Conservation (phyloP, 2,329 filamentous ascomycete genomes). For the Fusarium goolgardi region DNA sequence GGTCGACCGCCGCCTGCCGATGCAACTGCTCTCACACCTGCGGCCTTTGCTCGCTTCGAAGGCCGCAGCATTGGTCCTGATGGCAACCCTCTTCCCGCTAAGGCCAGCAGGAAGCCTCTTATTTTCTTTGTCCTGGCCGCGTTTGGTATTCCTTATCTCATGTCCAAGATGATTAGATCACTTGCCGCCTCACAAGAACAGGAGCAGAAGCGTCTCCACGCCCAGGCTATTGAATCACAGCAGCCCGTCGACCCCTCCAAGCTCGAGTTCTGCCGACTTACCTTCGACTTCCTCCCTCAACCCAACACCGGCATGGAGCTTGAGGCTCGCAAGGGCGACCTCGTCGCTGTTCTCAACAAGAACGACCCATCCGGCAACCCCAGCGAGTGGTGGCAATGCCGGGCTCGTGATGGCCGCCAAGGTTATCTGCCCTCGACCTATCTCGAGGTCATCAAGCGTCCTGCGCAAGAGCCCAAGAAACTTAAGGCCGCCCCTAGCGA, state of each 20-base stretch:
- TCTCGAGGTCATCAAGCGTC: constrained; percentile 76
- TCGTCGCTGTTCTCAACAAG: constrained; percentile 93
- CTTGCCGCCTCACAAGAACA: constrained; percentile 88
- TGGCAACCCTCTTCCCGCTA: constrained; percentile 72
- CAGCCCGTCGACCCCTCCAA: constrained; percentile 83
- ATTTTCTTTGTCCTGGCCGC: constrained; percentile 95
- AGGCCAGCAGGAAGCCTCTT: constrained; percentile 93
- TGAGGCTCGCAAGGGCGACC: constrained; percentile 91
- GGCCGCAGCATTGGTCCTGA: constrained; percentile 70
- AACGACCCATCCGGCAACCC: constrained; percentile 90
- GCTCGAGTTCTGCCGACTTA: constrained; percentile 93
- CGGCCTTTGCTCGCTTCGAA: constrained; percentile 90
- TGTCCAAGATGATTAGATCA: constrained; percentile 93
- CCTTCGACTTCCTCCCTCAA: constrained; percentile 94
- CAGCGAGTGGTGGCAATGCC: constrained; percentile 97
- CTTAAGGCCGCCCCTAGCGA: constrained; percentile 64
- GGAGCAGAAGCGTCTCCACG: constrained; percentile 71
- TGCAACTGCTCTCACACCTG: constrained; percentile 85
- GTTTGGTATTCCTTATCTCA: constrained; percentile 94
- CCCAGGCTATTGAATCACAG: constrained; percentile 63
- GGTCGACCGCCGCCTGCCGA: constrained; percentile 91
- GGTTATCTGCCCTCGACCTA: constrained; percentile 94
- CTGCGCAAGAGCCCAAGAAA: constrained; percentile 62
- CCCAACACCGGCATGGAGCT: constrained; percentile 79
- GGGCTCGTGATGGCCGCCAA: constrained; percentile 87